Evolutionary conservation across 345 rosid genomes (phyloP), one percentile per base, ranked within the genome.

Genomic region (Bruguiera sexangula): DNA sequence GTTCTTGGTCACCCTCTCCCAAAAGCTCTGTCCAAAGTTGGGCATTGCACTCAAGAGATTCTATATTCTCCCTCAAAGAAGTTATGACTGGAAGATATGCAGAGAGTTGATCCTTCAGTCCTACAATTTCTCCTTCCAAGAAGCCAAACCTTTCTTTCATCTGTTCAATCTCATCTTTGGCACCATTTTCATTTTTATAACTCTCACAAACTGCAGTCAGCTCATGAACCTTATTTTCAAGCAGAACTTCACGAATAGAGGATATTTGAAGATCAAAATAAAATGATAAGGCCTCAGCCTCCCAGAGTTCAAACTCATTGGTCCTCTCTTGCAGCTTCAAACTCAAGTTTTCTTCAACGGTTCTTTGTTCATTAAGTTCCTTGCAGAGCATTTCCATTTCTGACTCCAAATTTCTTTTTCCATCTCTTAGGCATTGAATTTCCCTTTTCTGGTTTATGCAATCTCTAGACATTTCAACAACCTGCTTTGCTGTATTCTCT

Each of bases 261-360:
- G 97, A 89, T 56, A 83, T 72, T 43, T 94, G 98, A 71, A 94
- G 82, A 76, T 94, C 93, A 65, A 91, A 91, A 82, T 82, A 94
- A 79, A 94, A 91, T 6, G 96, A 82, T 48, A 96, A 78, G 62
- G 97, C 98, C 75, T 89, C 95, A 62, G 89, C 83, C 66, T 94
- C 96, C 96, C 96, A 89, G 19, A 87, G 73, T 76, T 84, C 97
- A 77, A 85, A 82, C 74, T 89, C 97, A 71, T 85, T 86, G 78
- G 79, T 77, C 79, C 81, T 88, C 82, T 88, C 92, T 75, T 83
- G 94, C 58, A 94, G 81, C 81, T 91, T 96, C 26, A 83, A 83
- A 75, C 86, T 88, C 82, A 94, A 71, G 68, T 67, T 81, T 79
- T 89, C 88, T 71, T 89, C 98, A 69, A 81, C 77, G 24, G 82